These are phyloP conservation scores for Stygiomarasmius scandens DNA, from an alignment of 1,284 basidiomycete genomes.

Conservation along the genomic window DNA sequence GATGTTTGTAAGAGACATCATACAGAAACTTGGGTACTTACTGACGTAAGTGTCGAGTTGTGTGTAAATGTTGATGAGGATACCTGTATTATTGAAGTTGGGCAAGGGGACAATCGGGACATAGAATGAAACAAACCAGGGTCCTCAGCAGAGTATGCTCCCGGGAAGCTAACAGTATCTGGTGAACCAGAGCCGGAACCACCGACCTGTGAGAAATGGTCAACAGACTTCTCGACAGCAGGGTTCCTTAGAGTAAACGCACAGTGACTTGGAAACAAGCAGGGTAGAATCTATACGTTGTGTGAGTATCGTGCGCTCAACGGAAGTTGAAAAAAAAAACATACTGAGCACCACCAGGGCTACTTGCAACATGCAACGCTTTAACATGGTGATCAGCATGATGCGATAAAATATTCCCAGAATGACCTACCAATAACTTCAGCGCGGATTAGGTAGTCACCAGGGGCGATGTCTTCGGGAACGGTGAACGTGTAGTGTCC, in stretches of 20 bases:
- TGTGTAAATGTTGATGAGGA: conserved; percentile 37
- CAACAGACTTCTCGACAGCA: conserved; percentile 15
- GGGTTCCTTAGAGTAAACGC: neutral
- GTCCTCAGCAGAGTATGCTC: conserved; percentile 46
- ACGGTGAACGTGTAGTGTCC: conserved; percentile 54
- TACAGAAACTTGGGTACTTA: conserved; percentile 22
- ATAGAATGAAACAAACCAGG: conserved; percentile 32
- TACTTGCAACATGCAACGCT: conserved; percentile 51
- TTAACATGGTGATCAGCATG: neutral
- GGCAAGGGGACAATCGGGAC: neutral
- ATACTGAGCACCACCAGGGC: conserved; percentile 48
- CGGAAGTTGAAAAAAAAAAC: conserved; percentile 4
- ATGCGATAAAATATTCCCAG: neutral
- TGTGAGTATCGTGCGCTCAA: neutral
- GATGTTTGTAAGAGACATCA: conserved; percentile 2
- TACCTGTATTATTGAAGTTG: conserved; percentile 22
- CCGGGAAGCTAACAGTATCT: conserved; percentile 48
- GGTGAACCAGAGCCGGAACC: conserved; percentile 42
- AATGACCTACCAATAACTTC: conserved; percentile 49
- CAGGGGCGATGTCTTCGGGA: conserved; percentile 46
- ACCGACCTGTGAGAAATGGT: conserved; percentile 25
- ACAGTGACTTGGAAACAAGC: conserved; percentile 54
- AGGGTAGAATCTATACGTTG: conserved; percentile 44
- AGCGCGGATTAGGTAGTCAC: conserved; percentile 54
- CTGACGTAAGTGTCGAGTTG: conserved; percentile 39